Evolutionary conservation across 2,329 filamentous ascomycete genomes (phyloP), one percentile per base, ranked within the genome.

Genomic region (Microsporum audouinii): DNA sequence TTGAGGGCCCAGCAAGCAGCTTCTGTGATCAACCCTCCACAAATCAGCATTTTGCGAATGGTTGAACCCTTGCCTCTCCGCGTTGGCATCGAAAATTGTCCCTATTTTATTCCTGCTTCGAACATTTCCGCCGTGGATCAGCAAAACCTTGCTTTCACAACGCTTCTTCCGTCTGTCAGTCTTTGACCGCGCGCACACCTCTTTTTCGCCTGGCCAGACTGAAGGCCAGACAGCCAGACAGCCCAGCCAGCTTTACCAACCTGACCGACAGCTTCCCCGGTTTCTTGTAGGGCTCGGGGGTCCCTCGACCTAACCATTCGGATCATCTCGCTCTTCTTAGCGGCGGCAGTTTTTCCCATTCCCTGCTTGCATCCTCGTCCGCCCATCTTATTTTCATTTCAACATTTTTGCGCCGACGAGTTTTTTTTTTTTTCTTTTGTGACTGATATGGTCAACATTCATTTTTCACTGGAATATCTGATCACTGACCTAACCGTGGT

Each of bases 11-110:
- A 55, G 51, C 51, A 34, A 43, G 12, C 51, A 55, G 51, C 51
- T 55, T 55, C 51, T 23, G 51, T 55, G 51, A 55, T 55, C 51
- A 59, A 47, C 33, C 39, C 57, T 47, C 39, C 43, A 59, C 43
- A 59, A 55, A 55, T 55, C 51, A 55, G 51, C 51, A 38, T 23
- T 41, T 59, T 41, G 41, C 36, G 36, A 59, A 39, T 43, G 23
- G 57, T 39, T 59, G 23, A 36, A 59, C 49, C 57, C 57, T 49
- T 59, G 57, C 33, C 56, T 58, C 57, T 59, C 33, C 57, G 57
- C 57, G 36, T 59, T 27, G 51, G 51, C 51, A 55, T 55, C 51
- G 29, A 31, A 55, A 55, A 29, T 55, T 31, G 51, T 55, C 51
- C 51, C 51, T 34, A 31, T 55, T 59, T 43, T 49, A 47, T 43